These are phyloP conservation scores for Exophiala viscosa DNA, from an alignment of 2,329 filamentous ascomycete genomes.

Conservation along the genomic window DNA sequence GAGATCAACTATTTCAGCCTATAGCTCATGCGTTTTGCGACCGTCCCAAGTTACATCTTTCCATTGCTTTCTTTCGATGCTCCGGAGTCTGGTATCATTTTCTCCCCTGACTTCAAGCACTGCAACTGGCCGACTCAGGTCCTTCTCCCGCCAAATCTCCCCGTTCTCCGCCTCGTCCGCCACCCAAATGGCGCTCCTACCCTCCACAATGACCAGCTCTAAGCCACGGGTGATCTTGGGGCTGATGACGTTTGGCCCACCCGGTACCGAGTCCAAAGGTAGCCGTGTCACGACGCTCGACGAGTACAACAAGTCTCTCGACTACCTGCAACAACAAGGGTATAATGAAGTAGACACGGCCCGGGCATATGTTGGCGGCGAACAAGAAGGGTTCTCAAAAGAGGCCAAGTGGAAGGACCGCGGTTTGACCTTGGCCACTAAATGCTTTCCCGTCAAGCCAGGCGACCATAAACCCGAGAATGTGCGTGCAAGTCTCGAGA, in stretches of 20 bases:
- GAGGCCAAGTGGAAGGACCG: slow-evolving; percentile 74
- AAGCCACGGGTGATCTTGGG: slow-evolving; percentile 75
- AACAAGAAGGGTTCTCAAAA: slow-evolving; percentile 75
- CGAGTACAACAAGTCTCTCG: slow-evolving; percentile 68
- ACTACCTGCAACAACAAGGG: slow-evolving; percentile 71
- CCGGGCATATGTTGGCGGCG: slow-evolving; percentile 64
- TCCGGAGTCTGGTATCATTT: too few species aligned
- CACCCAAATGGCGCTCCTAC: slow-evolving; percentile 22
- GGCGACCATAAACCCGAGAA: slow-evolving; percentile 62
- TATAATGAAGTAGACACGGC: slow-evolving; percentile 87
- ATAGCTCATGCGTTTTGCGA: too few species aligned
- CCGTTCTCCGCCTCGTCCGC: slow-evolving; percentile 2
- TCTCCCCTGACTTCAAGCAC: too few species aligned
- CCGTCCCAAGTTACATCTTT: too few species aligned
- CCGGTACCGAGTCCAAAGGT: slow-evolving; percentile 51
- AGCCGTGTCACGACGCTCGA: slow-evolving; percentile 68
- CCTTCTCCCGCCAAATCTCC: slow-evolving; percentile 5
- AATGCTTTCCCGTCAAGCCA: slow-evolving; percentile 61
- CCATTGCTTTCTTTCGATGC: too few species aligned
- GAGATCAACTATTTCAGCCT: too few species aligned
- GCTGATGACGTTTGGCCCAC: slow-evolving; percentile 77
- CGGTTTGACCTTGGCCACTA: slow-evolving; percentile 74
- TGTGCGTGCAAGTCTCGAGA: slow-evolving; percentile 63
- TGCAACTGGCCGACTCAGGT: background rate
- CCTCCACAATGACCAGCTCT: slow-evolving; percentile 8